Evolutionary conservation across 805 yeast genomes (phyloP).

Genomic region (Peterozyma xylosa): DNA sequence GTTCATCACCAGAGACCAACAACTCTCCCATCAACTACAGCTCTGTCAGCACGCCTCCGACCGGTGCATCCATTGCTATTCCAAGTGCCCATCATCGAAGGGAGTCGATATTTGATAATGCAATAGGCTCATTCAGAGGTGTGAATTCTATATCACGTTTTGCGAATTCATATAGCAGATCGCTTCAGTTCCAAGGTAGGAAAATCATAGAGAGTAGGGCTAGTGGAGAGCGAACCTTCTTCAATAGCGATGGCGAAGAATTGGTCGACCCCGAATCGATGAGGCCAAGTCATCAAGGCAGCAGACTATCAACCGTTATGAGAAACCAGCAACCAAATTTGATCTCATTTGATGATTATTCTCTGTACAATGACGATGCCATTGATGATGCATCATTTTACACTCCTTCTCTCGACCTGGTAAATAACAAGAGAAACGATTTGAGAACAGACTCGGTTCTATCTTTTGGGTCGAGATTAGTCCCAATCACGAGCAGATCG

Average conservation of each 20-base stretch:
- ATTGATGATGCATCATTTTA: slow-evolving; percentile 32
- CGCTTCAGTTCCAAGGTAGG: slow-evolving; percentile 46
- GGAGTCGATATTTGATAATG: slow-evolving; percentile 13
- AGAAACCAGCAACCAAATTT: slow-evolving; percentile 7
- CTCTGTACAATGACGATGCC: slow-evolving; percentile 27
- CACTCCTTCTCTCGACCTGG: slow-evolving; percentile 17
- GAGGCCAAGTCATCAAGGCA: slow-evolving; percentile 60
- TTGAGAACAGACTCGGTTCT: slow-evolving; percentile 19
- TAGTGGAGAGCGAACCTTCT: slow-evolving; percentile 56
- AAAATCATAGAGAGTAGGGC: slow-evolving; percentile 47
- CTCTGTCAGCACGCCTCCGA: slow-evolving; percentile 4
- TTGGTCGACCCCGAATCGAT: slow-evolving; percentile 60
- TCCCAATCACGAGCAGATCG: slow-evolving; percentile 6
- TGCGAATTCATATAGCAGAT: slow-evolving; percentile 73
- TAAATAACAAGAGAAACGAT: neutral
- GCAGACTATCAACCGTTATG: slow-evolving; percentile 52
- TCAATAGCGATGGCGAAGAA: slow-evolving; percentile 53
- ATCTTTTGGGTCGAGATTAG: slow-evolving; percentile 18
- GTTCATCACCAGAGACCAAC: no score
- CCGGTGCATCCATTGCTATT: slow-evolving; percentile 6
- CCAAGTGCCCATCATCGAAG: slow-evolving; percentile 4
- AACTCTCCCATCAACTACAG: neutral
- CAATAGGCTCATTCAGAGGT: slow-evolving; percentile 56
- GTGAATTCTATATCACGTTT: slow-evolving; percentile 67
- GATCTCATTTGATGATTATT: slow-evolving; percentile 6